Base-by-base conservation (phyloP, 2,329 filamentous ascomycete genomes). In the Fusarium annulatum region DNA sequence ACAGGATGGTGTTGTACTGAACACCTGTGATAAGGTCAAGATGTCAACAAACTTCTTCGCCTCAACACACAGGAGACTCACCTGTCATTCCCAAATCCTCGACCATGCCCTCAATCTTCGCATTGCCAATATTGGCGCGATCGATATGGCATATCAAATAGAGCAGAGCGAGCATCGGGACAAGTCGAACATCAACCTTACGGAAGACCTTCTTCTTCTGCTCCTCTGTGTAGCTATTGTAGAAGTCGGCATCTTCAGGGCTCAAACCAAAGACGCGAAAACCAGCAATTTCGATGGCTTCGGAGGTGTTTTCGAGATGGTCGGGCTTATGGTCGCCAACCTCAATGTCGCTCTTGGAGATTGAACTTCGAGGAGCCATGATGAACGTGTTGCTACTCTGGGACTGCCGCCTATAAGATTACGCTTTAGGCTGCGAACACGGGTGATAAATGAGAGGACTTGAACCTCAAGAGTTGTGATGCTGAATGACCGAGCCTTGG, bases 71-170 rank as follows among this genome's bases (percentile, higher is more conserved):
- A 19, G 11, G 10, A 9, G 18, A 26, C 23, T 85, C 84, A 30
- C 85, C 81, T 1, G 86, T 86, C 85, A 93, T 87, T 30, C 85
- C 62, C 51, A 78, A 58, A 79, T 84, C 73, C 28, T 85, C 66
- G 45, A 78, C 74, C 68, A 81, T 75, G 43, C 80, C 79, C 63
- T 79, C 80, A 42, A 89, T 86, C 79, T 88, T 89, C 8, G 88
- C 87, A 79, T 88, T 88, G 10, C 78, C 78, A 15, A 80, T 80
- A 74, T 90, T 90, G 14, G 86, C 86, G 12, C 87, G 80, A 71
- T 90, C 88, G 7, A 90, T 83, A 64, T 88, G 90, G 74, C 86
- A 87, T 7, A 90, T 82, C 4, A 90, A 76, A 74, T 89, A 90
- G 1, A 90, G 79, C 64, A 84, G 9, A 62, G 91, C 82, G 90